A percentile compares a stretch with the other conserved stretches of the same genome.
phyloP scores from a whole-genome alignment of 1,284 basidiomycete species.

The Ceratobasidium sp. region DNA sequence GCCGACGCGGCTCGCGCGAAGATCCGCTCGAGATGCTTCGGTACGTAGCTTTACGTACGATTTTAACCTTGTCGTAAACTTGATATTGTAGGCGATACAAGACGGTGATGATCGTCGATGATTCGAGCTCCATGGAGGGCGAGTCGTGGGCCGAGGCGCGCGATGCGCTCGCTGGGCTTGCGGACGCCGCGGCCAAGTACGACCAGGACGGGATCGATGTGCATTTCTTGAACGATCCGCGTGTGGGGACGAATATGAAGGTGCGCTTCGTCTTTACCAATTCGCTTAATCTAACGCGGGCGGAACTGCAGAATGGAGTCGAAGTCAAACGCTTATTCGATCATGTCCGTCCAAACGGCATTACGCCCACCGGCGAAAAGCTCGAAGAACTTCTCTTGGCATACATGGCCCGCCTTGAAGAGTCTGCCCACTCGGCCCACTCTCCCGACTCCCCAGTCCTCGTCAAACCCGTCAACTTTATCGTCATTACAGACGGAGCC shows the following conservation, averaged over 20 bases:
- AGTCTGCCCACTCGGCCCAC: constrained; percentile 53
- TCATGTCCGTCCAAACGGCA: constrained; percentile 59
- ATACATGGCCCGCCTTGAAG: constrained; percentile 57
- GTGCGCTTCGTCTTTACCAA: constrained; percentile 40
- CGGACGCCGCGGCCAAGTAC: constrained; percentile 59
- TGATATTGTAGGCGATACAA: constrained; percentile 63
- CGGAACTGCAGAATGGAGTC: constrained; percentile 52
- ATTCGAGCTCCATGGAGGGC: constrained; percentile 67
- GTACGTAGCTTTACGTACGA: constrained; percentile 8
- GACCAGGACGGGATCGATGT: constrained; percentile 65
- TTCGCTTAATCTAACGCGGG: constrained; percentile 43
- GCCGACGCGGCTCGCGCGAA: constrained; percentile 23
- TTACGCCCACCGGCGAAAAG: constrained; percentile 63
- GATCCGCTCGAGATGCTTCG: constrained; percentile 35
- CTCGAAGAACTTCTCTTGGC: constrained; percentile 61
- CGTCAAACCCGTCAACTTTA: constrained; percentile 67
- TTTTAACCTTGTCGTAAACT: constrained; percentile 57
- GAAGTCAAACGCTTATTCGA: constrained; percentile 60
- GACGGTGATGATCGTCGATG: constrained; percentile 67
- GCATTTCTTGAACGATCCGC: constrained; percentile 60
- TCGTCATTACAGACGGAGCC: constrained; percentile 71
- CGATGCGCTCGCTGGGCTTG: constrained; percentile 59
- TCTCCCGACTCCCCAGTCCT: constrained; percentile 48
- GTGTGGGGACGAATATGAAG: constrained; percentile 43
- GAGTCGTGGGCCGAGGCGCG: constrained; percentile 62